Base-by-base conservation (phyloP, 768 basidiomycete species). In the Tulasnella sp. region DNA sequence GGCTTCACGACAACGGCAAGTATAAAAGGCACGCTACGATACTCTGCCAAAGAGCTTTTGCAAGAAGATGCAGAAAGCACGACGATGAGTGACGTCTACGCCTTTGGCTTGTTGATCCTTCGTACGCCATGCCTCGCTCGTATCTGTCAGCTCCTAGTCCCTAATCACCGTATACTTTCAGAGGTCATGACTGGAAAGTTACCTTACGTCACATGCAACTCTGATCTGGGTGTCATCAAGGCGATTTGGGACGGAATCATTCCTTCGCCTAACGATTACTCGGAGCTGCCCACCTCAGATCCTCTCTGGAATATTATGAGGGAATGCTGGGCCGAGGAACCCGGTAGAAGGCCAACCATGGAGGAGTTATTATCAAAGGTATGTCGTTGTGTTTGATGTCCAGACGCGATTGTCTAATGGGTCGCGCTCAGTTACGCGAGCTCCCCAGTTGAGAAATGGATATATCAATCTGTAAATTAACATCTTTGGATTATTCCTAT, bases 111-210 rank as follows among this genome's bases (percentile, higher is more conserved):
- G 11, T 17, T 72, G 4, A 63, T 42, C 9, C 11, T 70, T 6
- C 41, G 69, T 70, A 17, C 26, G 69, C 39, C 9, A n/a, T 62
- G 3, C 14, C 12, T 12, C n/a, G 12, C 12, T 12, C n/a, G n/a
- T n/a, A n/a, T n/a, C n/a, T n/a, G n/a, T n/a, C 42, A 12, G 42
- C 22, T 32, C 26, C 4, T 17, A 2, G n/a, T 7, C 26, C 19
- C 17, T 34, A 3, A 34, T 35, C n/a, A 4, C 42, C 14, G 14
- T 29, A 3, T 32, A n/a, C 9, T 36, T 32, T 22, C 37, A 72
- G 62, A 72, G 40, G 42, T 72, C 69, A 70, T 72, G 44, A 64
- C 62, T 8, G 71, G 44, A 5, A 39, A 72, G 17, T n/a, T 66
- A 22, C 71, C 71, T 0, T 72, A 39, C 26, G 37, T 32, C 37